Base-by-base conservation (phyloP, 768 basidiomycete genomes). In the Rubroboletus pulcherrimus region DNA sequence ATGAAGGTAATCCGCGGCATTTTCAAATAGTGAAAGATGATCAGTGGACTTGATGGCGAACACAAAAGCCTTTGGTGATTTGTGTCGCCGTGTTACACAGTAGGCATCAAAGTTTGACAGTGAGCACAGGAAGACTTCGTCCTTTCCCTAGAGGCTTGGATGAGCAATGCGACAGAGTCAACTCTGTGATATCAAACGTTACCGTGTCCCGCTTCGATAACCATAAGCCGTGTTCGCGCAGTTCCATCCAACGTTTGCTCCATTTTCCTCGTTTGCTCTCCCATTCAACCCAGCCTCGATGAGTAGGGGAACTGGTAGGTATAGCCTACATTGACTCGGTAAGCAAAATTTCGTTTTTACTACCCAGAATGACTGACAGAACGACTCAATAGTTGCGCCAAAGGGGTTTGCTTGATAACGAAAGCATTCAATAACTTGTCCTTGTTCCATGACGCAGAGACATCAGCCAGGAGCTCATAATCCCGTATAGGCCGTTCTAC, bases 241-340 rank as follows among this genome's bases (percentile, higher is more conserved):
- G 80, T 63, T 87, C 84, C 66, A 99, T 77, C 84, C 87, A 95
- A 34, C 93, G 82, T 73, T 98, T 98, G 53, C 78, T 87, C 97
- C 96, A 99, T 72, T 97, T 97, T 35, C 93, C 93, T 56, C 87
- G 83, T 74, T 96, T 98, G 43, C 77, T 78, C 75, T 96, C 92
- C 81, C 86, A 90, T 69, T 98, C 91, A 26, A 98, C 84, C 64
- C 85, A 93, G 7, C 87, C 79, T 39, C 78, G 74, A 58, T 74
- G 64, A 4, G 61, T 69, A 48, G 79, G 77, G 24, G 76, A 74
- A 55, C 71, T 71, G 5, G 73, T 67, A 12, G 83, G 85, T 43
- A 84, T 70, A 26, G 75, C 75, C 79, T 82, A 60, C 19, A 76
- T 39, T 4, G 26, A 79, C 73, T 58, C 15, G 29, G 73, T 77